These are phyloP conservation scores for California macrophylla DNA, from an alignment of 441 rosid genomes.

Conservation along the genomic window DNA sequence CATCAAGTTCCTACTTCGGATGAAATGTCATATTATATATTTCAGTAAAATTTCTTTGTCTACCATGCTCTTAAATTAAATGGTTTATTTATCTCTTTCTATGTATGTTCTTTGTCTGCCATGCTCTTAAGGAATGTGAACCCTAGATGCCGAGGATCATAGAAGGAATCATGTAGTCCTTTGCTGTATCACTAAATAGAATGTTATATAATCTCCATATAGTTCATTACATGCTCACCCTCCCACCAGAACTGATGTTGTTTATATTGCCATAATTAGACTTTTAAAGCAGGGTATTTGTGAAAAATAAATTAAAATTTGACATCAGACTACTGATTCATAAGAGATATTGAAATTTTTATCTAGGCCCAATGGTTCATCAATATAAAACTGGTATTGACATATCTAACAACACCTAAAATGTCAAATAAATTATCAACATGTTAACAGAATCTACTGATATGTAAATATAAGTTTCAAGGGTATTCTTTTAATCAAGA, in stretches of 20 bases:
- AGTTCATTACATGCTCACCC: not conserved
- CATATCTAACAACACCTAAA: not conserved
- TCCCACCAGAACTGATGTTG: not conserved
- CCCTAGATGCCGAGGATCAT: too few relatives aligned
- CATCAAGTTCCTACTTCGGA: not conserved
- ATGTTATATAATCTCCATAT: slow-evolving; percentile 4
- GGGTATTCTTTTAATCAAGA: not conserved
- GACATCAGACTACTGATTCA: not conserved
- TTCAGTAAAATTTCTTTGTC: not conserved
- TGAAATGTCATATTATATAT: not conserved
- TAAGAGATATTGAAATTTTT: not conserved
- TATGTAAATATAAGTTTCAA: not conserved
- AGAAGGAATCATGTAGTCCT: too few relatives aligned
- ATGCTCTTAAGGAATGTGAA: too few relatives aligned
- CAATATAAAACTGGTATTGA: not conserved
- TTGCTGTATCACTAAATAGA: too few relatives aligned
- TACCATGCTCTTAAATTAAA: too few relatives aligned
- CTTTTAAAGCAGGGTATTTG: not conserved
- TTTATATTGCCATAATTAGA: not conserved
- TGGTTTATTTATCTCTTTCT: too few relatives aligned
- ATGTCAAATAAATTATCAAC: not conserved
- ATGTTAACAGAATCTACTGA: not conserved
- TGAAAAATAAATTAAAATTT: not conserved
- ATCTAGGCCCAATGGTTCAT: not conserved
- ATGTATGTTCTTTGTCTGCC: too few relatives aligned